These are phyloP conservation scores for Metarhizium robertsii DNA, from an alignment of 2,329 filamentous ascomycete species.

Conservation along the genomic window DNA sequence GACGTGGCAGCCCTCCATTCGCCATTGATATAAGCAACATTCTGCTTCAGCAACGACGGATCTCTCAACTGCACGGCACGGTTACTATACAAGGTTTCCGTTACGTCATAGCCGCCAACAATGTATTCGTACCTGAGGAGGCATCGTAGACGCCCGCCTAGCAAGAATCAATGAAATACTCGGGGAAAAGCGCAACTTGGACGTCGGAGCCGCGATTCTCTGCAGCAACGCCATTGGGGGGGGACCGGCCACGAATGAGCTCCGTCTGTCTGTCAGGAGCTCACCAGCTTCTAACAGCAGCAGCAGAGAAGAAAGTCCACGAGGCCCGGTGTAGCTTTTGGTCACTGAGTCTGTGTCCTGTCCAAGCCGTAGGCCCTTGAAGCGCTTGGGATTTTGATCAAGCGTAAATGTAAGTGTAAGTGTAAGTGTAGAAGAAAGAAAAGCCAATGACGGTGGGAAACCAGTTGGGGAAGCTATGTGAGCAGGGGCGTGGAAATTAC, in stretches of 20 bases:
- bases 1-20: constrained; percentile 82
- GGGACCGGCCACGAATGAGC: not conserved
- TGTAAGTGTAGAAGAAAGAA: not conserved
- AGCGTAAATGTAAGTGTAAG: too few species aligned
- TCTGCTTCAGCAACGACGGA: constrained; percentile 72
- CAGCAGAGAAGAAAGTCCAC: not conserved
- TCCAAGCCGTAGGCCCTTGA: not conserved
- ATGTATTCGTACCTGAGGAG: constrained; percentile 28
- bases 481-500: not conserved
- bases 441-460: not conserved
- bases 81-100: not conserved
- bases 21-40: constrained; percentile 80
- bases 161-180: constrained; percentile 16
- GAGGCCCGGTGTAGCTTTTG: not conserved
- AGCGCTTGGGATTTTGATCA: too few species aligned
- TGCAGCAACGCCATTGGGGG: constrained; percentile 23
- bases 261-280: not conserved
- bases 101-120: not conserved
- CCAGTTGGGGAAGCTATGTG: not conserved
- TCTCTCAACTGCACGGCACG: constrained; percentile 56
- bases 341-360: not conserved
- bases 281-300: constrained; percentile 1
- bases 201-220: constrained; percentile 18
- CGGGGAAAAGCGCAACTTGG: constrained; percentile 19
- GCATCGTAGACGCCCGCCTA: constrained; percentile 38